Evolutionary conservation across 1,139 yeast genomes (phyloP).

Genomic region (Martiniozyma asiatica): DNA sequence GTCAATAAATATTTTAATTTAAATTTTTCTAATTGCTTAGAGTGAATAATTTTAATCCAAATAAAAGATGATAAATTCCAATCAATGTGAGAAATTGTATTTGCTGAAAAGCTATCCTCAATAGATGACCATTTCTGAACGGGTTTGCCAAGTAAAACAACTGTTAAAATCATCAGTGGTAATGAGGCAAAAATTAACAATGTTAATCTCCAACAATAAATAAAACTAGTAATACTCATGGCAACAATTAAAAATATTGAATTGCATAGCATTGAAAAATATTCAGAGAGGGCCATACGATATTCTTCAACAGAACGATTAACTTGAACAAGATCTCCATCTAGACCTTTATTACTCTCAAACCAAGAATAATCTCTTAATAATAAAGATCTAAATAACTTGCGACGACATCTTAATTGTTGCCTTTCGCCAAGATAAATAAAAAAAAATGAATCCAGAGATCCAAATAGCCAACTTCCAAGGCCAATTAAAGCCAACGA

Average conservation of each 20-base stretch:
- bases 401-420: conserved; percentile 42
- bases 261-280: conserved; percentile 45
- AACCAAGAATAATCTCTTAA: conserved; percentile 41
- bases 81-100: conserved; percentile 49
- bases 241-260: conserved; percentile 41
- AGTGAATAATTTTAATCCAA: conserved; percentile 51
- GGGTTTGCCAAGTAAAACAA: conserved; percentile 38
- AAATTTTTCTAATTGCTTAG: conserved; percentile 38
- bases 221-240: conserved; percentile 54
- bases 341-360: conserved; percentile 41
- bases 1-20: conserved; percentile 31
- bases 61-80: conserved; percentile 58
- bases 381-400: conserved; percentile 29
- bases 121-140: conserved; percentile 37
- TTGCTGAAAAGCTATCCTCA: conserved; percentile 47
- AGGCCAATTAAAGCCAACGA: conserved; percentile 47
- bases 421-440: conserved; percentile 65
- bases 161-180: conserved; percentile 49
- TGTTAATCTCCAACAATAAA: conserved; percentile 76
- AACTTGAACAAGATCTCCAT: conserved; percentile 54
- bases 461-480: conserved; percentile 36
- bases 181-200: conserved; percentile 57
- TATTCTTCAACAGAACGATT: conserved; percentile 74
- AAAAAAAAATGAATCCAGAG: conserved; percentile 53
- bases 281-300: conserved; percentile 58